Evolutionary conservation across 495 filamentous ascomycete species (phyloP), one percentile per base, ranked within the genome.

Genomic region (Daldinia grandis): DNA sequence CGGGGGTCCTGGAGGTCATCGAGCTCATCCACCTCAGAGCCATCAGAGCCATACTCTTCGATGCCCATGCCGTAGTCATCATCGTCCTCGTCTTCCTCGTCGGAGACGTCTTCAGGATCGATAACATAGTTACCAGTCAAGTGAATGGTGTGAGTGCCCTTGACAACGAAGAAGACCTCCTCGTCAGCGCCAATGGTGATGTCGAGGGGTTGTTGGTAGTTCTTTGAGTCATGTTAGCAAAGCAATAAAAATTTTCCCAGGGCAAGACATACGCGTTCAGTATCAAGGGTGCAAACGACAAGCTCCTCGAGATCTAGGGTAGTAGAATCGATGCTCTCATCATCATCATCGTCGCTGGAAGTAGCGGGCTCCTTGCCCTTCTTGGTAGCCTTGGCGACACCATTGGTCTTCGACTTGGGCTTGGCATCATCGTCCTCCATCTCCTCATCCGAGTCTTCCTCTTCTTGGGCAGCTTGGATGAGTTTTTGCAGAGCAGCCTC

Each of bases 121-220:
- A 87, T 76, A 58, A 98, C 87, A 78, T 97, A 98, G 86, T 99
- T 99, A 73, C 95, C 95, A 57, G 95, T 98, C 31, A 99, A 86
- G 82, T 89, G 94, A 71, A 99, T 84, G 62, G 89, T 87, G 84
- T 97, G 93, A 53, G 93, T 97, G 75, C 95, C 95, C 66, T 88
- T 87, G 69, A 95, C 93, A 76, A 90, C 88, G 86, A 99, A 99
- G 85, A 91, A 97, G 57, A 96, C 89, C 50, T 84, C 84, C 85
- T 98, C 95, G 70, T 91, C 87, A 77, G 97, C 92, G 69, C 84
- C 86, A 78, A 99, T 85, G 57, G 90, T 93, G 75, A 99, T 90
- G 77, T 98, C 92, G 42, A 99, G 88, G n/a, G 95, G 80, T 78
- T 99, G 95, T 80, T 99, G 95, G 85, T 89, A 97, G 82, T 90